Base-by-base conservation (phyloP, 306 rosid species). In the barrel medic (Medicago truncatula) region DNA sequence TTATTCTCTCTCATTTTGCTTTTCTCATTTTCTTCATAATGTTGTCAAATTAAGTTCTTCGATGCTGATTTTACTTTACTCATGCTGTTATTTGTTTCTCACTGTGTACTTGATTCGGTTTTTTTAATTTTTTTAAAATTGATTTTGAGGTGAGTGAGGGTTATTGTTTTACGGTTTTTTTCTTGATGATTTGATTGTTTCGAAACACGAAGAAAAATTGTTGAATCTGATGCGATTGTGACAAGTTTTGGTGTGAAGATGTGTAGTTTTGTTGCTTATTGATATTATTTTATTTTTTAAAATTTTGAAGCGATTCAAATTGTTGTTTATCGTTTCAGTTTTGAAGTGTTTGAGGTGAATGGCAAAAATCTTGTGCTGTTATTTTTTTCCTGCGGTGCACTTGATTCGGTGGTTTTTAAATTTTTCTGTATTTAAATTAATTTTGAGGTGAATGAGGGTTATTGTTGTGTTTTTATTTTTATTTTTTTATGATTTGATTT, bases 141-240 rank as follows among this genome's bases (percentile, higher is more conserved):
- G 31, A 18, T 58, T 38, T 52, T 63, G 78, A 69, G 73, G 64
- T 23, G 54, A 67, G 13, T 23, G 57, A 46, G 25, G 67, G 74
- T 16, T 46, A 40, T 18, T 44, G 25, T 20, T 66, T 74, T 64
- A 2, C 47, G 69, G 69, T 41, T 66, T 18, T 15, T 53, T 71
- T 62, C 3, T 44, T 44, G 67, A 18, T 74, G 47, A 20, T 70
- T 83, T 77, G 64, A 46, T 44, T 71, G 60, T 16, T 39, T 23
- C 20, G 31, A 44, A 57, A 18, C 58, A 10, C 17, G 28, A 74
- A 16, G 47, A 69, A 49, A 49, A 50, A 46, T 73, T 57, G 70
- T 21, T 50, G 8, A 85, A 71, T 64, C 18, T 34, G 43, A 59
- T 71, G 76, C 10, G 68, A 70, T 63, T 56, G 39, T 71, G 28